Base-by-base conservation (phyloP, 2,329 filamentous ascomycete species). In the Claviceps sp. region DNA sequence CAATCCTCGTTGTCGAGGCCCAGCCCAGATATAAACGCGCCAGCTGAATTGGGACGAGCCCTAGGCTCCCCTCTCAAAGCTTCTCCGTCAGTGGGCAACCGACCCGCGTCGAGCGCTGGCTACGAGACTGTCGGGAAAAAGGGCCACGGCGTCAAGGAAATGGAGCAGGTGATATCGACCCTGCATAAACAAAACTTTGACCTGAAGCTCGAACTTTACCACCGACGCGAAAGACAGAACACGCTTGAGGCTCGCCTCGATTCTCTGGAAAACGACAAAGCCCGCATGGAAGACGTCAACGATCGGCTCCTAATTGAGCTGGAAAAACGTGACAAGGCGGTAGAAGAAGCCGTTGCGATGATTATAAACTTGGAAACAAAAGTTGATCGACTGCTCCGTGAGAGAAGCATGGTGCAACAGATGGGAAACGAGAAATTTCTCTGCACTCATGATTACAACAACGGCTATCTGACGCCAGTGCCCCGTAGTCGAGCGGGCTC, bases 131-230 rank as follows among this genome's bases (percentile, higher is more conserved):
- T 63, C 11, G 74, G 70, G 58, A 74, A 74, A 56, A 79, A 75
- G 56, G 73, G 73, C 4, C 71, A 84, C 65, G 82, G 82, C 2
- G 68, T 81, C 6, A 82, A 84, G 61, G 82, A 86, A 58, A 81
- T 84, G 70, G 83, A 87, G 63, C 72, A 81, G 68, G 78, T 82
- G 51, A 68, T 87, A 50, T 85, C 84, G 4, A 82, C 73, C 1
- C 67, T 88, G 22, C 81, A 84, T 63, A 88, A 88, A 62, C 79
- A 86, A 66, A 88, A 88, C 60, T 88, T 88, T 58, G 84, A 86
- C 57, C 72, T 88, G 43, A 88, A 88, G 64, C 71, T 88, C 37
- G 84, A 88, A 62, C 66, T 88, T 1, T 86, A 77, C 58, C 83
- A 88, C 61, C 75, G 82, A 6, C 74, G 84, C 30, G 78, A 88